Conservation (phyloP, 768 basidiomycete genomes). For the Suillus occidentalis region DNA sequence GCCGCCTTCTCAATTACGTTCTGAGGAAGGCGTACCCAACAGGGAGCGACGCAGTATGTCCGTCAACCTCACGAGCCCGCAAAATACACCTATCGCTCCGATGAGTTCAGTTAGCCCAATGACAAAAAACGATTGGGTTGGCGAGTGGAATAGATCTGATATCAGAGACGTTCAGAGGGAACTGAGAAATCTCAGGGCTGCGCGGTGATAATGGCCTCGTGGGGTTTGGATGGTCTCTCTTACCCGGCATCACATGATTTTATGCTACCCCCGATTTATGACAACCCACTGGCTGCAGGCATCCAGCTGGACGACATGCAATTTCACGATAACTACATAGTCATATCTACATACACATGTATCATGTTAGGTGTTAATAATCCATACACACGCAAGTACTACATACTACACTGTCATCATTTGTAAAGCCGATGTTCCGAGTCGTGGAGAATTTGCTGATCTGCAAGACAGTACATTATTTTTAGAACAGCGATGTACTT, state of each 20-base stretch:
- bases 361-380: constrained; percentile 9
- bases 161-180: constrained; percentile 40
- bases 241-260: background rate
- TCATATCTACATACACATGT: constrained; percentile 9
- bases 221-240: background rate
- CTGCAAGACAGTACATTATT: too few relatives aligned
- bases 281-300: constrained; percentile 18
- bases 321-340: constrained; percentile 3
- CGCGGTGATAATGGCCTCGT: background rate
- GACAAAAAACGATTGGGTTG: constrained; percentile 30
- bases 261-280: background rate
- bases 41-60: constrained; percentile 20
- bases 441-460: too few relatives aligned
- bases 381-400: constrained; percentile 5
- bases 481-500: too few relatives aligned
- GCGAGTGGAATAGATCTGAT: constrained; percentile 42
- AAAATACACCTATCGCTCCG: background rate
- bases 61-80: constrained; percentile 4
- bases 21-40: constrained; percentile 3
- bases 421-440: constrained; percentile 1
- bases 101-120: background rate
- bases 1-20: background rate
- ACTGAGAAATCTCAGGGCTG: constrained; percentile 29
- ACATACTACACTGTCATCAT: background rate
- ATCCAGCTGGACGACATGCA: constrained; percentile 12